Evolutionary conservation across 2,329 filamentous ascomycete species (phyloP), one percentile per base, ranked within the genome.

Genomic region (Alternaria sp.): DNA sequence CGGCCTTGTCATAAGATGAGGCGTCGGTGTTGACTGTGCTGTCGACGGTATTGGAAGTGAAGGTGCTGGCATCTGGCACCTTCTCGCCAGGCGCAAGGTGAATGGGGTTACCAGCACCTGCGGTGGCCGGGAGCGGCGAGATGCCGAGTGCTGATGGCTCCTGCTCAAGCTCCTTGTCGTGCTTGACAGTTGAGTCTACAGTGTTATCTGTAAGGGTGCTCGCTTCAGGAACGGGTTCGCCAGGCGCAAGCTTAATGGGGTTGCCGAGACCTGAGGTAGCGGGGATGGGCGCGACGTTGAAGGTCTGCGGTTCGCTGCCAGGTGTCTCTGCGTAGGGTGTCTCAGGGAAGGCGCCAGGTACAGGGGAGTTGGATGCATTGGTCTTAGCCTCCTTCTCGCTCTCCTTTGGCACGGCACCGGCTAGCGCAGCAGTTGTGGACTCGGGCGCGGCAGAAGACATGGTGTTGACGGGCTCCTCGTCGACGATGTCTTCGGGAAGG

Each of bases 1-100:
- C 91, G 65, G 89, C 89, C 79, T 92, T 92, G 78, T 96, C 90
- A 79, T 97, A 98, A 2, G 92, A 94, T 69, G 89, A 92, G 78
- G 93, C 86, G 77, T 97, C 94, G 7, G 79, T 80, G 57, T 83
- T 79, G 70, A 66, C 73, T 10, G 74, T 79, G 66, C 86, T 87
- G 43, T 89, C 87, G 73, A 97, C 86, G 52, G 93, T 90, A 78
- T 92, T 91, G 53, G 85, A 79, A 49, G 88, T 89, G 69, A 93
- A 74, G 27, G 85, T 85, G 77, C 82, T 86, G 27, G 85, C 79
- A 49, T 91, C 85, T 41, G 94, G 94, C 10, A 97, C 86, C 77
- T 89, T 88, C 82, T 97, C 92, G 71, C 93, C 93, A 4, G 94
- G 91, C 25, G 86, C 85, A 56, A 97, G 85, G 72, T 86, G 85